A percentile compares a stretch with the other conserved stretches of the same genome.
Evolutionary conservation across 2,329 filamentous ascomycete species (phyloP).

Genomic region (Aspergillus quadrilineatus): DNA sequence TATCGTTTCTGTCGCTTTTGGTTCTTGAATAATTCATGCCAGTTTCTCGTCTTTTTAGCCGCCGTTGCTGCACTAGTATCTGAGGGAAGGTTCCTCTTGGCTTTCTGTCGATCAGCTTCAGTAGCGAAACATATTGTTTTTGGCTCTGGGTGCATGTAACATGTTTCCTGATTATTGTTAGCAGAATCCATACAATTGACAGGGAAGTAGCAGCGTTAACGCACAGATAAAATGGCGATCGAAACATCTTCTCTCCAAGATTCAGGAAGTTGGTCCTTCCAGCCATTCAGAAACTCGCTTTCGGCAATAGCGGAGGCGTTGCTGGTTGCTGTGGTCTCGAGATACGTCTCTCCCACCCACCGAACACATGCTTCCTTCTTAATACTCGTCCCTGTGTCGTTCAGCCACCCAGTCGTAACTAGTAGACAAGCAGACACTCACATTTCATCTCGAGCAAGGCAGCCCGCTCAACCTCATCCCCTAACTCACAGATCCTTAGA

Average conservation of each 20-base stretch:
- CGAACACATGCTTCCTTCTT: slow-evolving; percentile 34
- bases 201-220: slow-evolving; percentile 2
- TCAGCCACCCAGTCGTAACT: not conserved
- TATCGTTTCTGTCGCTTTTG: slow-evolving; percentile 33
- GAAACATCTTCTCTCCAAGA: slow-evolving; percentile 39
- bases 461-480: slow-evolving; percentile 17
- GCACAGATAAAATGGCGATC: slow-evolving; percentile 35
- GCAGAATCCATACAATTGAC: not conserved
- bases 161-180: slow-evolving; percentile 26
- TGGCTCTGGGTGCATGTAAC: slow-evolving; percentile 36
- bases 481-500: slow-evolving; percentile 33
- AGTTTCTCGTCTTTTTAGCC: slow-evolving; percentile 41
- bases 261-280: slow-evolving; percentile 47
- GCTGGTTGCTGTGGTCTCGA: slow-evolving; percentile 39
- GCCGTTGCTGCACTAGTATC: slow-evolving; percentile 25
- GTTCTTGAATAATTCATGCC: slow-evolving; percentile 46
- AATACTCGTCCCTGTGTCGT: slow-evolving; percentile 39
- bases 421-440: slow-evolving; percentile 24
- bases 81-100: slow-evolving; percentile 25
- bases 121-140: slow-evolving; percentile 39
- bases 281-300: slow-evolving; percentile 37
- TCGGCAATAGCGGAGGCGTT: slow-evolving; percentile 30
- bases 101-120: slow-evolving; percentile 30
- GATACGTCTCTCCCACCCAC: slow-evolving; percentile 43
- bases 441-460: slow-evolving; percentile 34